Base-by-base conservation (phyloP, 768 basidiomycete species). In the Mrakia gelida region DNA sequence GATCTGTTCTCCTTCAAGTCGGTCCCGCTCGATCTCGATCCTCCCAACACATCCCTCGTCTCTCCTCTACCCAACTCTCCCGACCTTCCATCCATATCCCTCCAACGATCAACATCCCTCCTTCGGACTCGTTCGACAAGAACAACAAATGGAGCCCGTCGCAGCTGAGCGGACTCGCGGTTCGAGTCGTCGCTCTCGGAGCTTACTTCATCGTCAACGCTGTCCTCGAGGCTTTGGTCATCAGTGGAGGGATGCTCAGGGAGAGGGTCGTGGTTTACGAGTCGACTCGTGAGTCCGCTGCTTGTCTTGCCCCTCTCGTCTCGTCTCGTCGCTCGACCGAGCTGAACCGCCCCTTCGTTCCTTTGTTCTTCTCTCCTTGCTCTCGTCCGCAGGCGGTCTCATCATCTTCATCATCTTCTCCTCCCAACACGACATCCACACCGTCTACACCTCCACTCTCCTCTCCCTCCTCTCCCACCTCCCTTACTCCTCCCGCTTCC, bases 331-430 rank as follows among this genome's bases (percentile, higher is more conserved):
- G 59, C n/a, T 59, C 59, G 5, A n/a, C n/a, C 56, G 59, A 59
- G 9, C 23, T n/a, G 59, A 28, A 21, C 54, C 18, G 10, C 11
- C 21, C 28, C 18, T 18, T 5, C 0, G 21, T n/a, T 11, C 23
- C 3, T 7, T n/a, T 28, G n/a, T 59, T 13, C 59, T 59, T 59
- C 59, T 56, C 16, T 56, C 54, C 21, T 23, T 21, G 4, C 45
- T 45, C 1, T 16, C 49, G 2, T 18, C n/a, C n/a, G n/a, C 59
- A 59, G 59, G 59, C 1, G 59, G 59, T 7, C 38, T 65, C 63
- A 65, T 65, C 63, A 38, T 65, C 32, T 65, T 65, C 63, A 13
- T 65, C 63, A 65, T 65, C 63, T 65, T 65, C 63, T 65, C 63
- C 4, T 32, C 28, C 4, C 63, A 65, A 65, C 63, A 30, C 63